These are phyloP conservation scores for Pezizomycotina sp. DNA, from an alignment of 2,329 filamentous ascomycete genomes.

Conservation along the genomic window DNA sequence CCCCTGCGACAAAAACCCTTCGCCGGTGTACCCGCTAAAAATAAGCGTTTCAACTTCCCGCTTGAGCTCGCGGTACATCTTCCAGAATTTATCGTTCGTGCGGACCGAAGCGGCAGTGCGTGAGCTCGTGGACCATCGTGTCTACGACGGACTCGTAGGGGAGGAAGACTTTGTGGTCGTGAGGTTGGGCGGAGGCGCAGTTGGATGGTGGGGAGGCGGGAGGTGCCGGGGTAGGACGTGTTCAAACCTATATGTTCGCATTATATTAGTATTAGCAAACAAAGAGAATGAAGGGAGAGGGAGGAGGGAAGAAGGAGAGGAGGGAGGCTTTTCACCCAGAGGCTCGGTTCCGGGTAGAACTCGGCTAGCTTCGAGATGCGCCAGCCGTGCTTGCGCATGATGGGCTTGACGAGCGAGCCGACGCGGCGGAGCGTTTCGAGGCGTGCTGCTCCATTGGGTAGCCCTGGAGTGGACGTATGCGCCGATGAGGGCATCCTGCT, in stretches of 20 bases:
- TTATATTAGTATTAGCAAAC: slow-evolving; percentile 24
- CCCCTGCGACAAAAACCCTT: slow-evolving; percentile 67
- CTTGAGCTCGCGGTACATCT: slow-evolving; percentile 46
- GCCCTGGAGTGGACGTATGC: slow-evolving; percentile 29
- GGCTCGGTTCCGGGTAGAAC: slow-evolving; percentile 67
- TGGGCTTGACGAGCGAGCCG: slow-evolving; percentile 78
- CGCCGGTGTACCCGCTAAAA: slow-evolving; percentile 71
- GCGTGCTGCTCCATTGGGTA: slow-evolving; percentile 37
- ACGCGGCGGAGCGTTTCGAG: slow-evolving; percentile 52
- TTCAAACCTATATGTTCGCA: slow-evolving; percentile 13
- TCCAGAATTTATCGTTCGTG: slow-evolving; percentile 68
- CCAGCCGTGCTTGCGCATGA: slow-evolving; percentile 80
- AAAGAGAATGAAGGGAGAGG: background rate
- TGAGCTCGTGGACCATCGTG: slow-evolving; percentile 86
- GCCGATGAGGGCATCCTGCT: slow-evolving; percentile 20
- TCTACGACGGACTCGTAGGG: slow-evolving; percentile 66
- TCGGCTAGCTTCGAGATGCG: slow-evolving; percentile 63
- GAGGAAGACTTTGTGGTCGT: slow-evolving; percentile 60
- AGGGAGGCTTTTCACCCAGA: slow-evolving; percentile 39
- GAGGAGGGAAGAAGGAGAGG: background rate
- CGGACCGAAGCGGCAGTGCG: slow-evolving; percentile 70
- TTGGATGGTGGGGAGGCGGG: slow-evolving; percentile 39
- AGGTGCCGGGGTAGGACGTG: slow-evolving; percentile 13
- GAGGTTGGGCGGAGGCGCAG: slow-evolving; percentile 62
- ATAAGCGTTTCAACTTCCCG: slow-evolving; percentile 78